Percentiles rank a stretch among this genome's conserved stretches.
Evolutionary conservation across 2,329 filamentous ascomycete species (phyloP).

Genomic region (Aaosphaeria pasadenensis): DNA sequence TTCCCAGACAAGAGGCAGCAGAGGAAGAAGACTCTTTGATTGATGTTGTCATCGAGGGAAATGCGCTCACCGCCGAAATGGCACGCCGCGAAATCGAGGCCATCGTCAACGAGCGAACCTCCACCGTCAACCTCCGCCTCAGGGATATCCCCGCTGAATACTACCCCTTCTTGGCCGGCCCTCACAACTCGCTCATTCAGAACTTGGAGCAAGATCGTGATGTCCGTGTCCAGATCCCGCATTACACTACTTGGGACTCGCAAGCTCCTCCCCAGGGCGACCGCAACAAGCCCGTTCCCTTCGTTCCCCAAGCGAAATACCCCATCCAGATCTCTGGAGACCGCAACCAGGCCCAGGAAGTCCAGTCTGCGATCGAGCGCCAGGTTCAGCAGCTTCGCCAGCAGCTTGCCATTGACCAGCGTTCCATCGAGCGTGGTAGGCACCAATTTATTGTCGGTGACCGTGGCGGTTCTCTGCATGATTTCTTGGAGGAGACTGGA

Average conservation of each 20-base stretch:
- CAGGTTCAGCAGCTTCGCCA: constrained; percentile 72
- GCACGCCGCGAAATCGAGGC: constrained; percentile 80
- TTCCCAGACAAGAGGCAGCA: constrained; percentile 79
- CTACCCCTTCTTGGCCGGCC: constrained; percentile 90
- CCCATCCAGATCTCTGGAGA: constrained; percentile 87
- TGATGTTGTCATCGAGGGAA: constrained; percentile 86
- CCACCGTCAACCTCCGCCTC: constrained; percentile 76
- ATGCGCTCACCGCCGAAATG: constrained; percentile 80
- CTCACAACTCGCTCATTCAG: constrained; percentile 65
- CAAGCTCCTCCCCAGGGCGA: constrained; percentile 64
- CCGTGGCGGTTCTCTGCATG: constrained; percentile 71
- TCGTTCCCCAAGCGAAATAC: constrained; percentile 68
- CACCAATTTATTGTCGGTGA: constrained; percentile 96
- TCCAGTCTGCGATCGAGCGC: constrained; percentile 76
- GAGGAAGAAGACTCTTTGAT: constrained; percentile 76
- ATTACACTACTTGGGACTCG: constrained; percentile 70
- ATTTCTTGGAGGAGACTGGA: constrained; percentile 88
- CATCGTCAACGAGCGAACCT: constrained; percentile 82
- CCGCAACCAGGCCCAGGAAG: constrained; percentile 74
- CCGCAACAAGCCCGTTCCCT: constrained; percentile 65
- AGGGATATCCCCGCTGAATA: constrained; percentile 85
- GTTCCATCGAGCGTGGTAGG: constrained; percentile 78
- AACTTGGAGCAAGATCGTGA: constrained; percentile 71
- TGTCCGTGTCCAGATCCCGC: constrained; percentile 77
- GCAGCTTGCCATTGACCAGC: constrained; percentile 72